Conservation (phyloP, 73 alveolate species). For the Paramecium sonneborni region DNA sequence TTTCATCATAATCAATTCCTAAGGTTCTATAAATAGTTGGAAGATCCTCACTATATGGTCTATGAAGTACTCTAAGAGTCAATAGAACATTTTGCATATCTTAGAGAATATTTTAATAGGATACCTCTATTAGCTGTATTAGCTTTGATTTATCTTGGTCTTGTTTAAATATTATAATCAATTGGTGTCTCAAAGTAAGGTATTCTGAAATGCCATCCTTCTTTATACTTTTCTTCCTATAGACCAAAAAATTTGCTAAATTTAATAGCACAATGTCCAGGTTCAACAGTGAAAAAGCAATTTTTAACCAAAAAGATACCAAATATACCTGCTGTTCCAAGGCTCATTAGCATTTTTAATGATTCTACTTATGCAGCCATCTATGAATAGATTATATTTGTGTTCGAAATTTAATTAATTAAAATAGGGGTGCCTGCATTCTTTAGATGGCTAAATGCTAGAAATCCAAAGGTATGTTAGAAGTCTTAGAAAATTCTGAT, state of each 20-base stretch:
- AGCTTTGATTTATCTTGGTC: slow-evolving; percentile 81
- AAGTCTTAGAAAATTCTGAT: slow-evolving; percentile 69
- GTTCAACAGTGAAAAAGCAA: slow-evolving; percentile 80
- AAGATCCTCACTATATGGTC: slow-evolving; percentile 86
- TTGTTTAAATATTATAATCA: slow-evolving; percentile 89
- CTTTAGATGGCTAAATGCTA: slow-evolving; percentile 92
- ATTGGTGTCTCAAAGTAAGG: slow-evolving; percentile 97
- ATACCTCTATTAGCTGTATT: slow-evolving; percentile 87
- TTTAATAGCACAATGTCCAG: slow-evolving; percentile 85
- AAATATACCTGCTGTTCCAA: neutral
- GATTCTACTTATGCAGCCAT: slow-evolving; percentile 21
- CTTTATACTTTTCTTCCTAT: slow-evolving; percentile 65
- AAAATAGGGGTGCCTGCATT: slow-evolving; percentile 73
- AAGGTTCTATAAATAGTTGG: slow-evolving; percentile 86
- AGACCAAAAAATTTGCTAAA: slow-evolving; percentile 79
- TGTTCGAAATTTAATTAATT: slow-evolving; percentile 10
- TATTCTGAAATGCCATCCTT: slow-evolving; percentile 93
- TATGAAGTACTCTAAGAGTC: slow-evolving; percentile 89
- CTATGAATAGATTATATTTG: neutral
- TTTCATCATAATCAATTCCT: slow-evolving; percentile 95
- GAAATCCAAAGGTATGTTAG: slow-evolving; percentile 91
- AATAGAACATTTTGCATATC: slow-evolving; percentile 94
- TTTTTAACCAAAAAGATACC: neutral
- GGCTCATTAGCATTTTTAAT: neutral
- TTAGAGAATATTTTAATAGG: neutral